Percentiles rank a stretch among this genome's conserved stretches.
Conservation (phyloP, 495 filamentous ascomycete genomes). For the Letharia lupina region DNA sequence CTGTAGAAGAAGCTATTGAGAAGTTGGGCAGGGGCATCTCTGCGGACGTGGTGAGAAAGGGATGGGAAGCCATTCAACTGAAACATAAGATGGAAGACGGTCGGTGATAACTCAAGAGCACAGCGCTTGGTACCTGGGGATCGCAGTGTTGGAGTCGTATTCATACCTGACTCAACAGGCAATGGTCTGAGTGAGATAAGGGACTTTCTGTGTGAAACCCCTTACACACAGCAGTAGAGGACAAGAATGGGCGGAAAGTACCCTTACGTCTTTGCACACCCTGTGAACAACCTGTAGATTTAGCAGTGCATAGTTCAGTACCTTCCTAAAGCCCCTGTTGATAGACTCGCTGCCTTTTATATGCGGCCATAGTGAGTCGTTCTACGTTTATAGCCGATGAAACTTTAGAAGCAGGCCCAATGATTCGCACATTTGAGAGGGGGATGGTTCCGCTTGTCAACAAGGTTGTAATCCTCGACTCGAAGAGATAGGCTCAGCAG, state of each 20-base stretch:
- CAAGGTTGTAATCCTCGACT: no score
- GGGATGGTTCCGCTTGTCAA: no score
- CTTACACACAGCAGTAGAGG: background rate
- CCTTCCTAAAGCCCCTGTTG: no score
- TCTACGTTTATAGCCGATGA: no score
- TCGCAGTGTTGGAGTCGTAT: background rate
- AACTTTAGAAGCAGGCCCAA: no score
- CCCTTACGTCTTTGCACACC: no score
- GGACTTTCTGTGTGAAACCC: background rate
- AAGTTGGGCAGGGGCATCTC: conserved; percentile 33
- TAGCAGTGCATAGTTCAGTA: no score
- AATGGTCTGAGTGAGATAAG: background rate
- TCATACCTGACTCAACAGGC: background rate
- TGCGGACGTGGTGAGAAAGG: conserved; percentile 36
- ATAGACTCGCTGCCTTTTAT: no score
- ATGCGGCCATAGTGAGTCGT: no score
- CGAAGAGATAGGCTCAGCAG: no score
- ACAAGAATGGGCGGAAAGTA: no score
- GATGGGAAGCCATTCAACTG: conserved; percentile 33
- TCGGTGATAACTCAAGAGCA: background rate
- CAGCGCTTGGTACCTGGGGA: background rate
- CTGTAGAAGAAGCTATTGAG: conserved; percentile 34
- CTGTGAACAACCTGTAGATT: background rate
- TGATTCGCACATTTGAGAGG: no score
- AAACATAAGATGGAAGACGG: conserved; percentile 28